Conservation (phyloP, 2,329 filamentous ascomycete species). For the Paraphoma sp. region DNA sequence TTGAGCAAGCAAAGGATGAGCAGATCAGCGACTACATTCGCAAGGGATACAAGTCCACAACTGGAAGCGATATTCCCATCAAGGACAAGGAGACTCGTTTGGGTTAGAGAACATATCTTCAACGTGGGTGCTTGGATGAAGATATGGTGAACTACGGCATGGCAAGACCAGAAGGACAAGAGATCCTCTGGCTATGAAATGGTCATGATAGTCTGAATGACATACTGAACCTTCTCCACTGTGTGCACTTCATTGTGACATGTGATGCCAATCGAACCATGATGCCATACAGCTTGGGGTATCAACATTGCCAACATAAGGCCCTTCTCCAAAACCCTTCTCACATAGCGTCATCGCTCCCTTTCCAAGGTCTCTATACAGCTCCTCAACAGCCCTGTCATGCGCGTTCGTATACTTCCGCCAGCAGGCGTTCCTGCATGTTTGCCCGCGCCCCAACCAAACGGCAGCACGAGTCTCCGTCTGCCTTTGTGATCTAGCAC, state of each 20-base stretch:
- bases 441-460: constrained; percentile 53
- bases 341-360: constrained; percentile 10
- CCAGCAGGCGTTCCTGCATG: constrained; percentile 42
- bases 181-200: constrained; percentile 20
- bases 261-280: background rate
- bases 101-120: constrained; percentile 10
- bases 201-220: constrained; percentile 20
- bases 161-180: constrained; percentile 12
- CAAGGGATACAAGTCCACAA: constrained; percentile 70
- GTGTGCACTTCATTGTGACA: too few species aligned
- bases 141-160: background rate
- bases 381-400: constrained; percentile 35
- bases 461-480: constrained; percentile 51
- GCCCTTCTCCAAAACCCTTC: background rate
- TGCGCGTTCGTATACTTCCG: constrained; percentile 31
- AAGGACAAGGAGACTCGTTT: constrained; percentile 67
- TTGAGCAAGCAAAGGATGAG: constrained; percentile 85
- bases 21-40: constrained; percentile 77
- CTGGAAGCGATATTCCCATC: constrained; percentile 73
- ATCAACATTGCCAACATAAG: constrained; percentile 36
- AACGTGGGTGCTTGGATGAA: background rate
- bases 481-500: constrained; percentile 48
- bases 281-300: background rate
- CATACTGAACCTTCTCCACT: background rate
- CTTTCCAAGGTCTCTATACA: constrained; percentile 34